Evolutionary conservation across 2,329 filamentous ascomycete species (phyloP).

Genomic region (Aureobasidium zeae): DNA sequence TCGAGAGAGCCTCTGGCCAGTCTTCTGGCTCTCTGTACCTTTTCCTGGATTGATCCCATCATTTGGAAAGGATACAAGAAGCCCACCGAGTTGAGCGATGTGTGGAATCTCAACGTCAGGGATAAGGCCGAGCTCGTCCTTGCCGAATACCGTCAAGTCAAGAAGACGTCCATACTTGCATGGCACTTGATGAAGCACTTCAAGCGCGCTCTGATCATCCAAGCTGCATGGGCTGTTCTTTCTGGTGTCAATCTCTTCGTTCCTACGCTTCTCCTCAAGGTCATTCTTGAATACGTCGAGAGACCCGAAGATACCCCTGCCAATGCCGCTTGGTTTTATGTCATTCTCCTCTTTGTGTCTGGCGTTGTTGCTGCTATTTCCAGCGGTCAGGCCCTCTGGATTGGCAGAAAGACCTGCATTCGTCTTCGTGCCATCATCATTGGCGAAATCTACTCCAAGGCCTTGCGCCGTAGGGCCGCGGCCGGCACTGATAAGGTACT

Average conservation of each 20-base stretch:
- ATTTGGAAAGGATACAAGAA: constrained; percentile 83
- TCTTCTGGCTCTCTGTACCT: constrained; percentile 77
- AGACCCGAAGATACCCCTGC: constrained; percentile 62
- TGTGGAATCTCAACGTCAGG: constrained; percentile 83
- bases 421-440: constrained; percentile 89
- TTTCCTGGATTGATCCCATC: constrained; percentile 82
- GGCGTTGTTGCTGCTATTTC: constrained; percentile 73
- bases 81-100: constrained; percentile 69
- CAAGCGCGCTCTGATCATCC: constrained; percentile 61
- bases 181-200: constrained; percentile 81
- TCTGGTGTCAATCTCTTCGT: constrained; percentile 80
- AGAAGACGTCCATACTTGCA: constrained; percentile 69
- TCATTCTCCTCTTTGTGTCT: constrained; percentile 77
- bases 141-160: constrained; percentile 72
- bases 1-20: constrained; percentile 82
- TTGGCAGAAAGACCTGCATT: constrained; percentile 89
- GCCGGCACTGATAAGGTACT: constrained; percentile 66
- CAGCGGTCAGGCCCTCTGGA: constrained; percentile 82
- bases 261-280: constrained; percentile 81
- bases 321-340: constrained; percentile 93
- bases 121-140: constrained; percentile 81
- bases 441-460: constrained; percentile 95
- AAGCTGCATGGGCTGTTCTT: constrained; percentile 70
- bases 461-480: constrained; percentile 79
- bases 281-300: constrained; percentile 92